These are phyloP conservation scores for Lathyrus aphaca DNA, from an alignment of 306 rosid genomes.

Conservation along the genomic window DNA sequence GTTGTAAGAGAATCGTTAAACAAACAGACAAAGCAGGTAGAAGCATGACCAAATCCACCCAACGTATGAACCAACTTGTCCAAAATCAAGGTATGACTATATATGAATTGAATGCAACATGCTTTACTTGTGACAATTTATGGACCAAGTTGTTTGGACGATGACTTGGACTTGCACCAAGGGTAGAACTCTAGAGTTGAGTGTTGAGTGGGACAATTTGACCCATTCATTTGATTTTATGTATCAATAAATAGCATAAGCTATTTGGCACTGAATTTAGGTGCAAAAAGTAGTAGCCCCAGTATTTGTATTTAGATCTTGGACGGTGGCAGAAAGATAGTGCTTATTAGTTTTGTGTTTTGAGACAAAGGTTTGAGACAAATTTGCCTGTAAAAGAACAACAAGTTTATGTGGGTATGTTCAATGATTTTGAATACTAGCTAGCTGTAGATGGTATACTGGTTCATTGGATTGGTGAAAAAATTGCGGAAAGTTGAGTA, in stretches of 20 bases:
- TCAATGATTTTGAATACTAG: neutral
- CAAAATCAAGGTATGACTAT: neutral
- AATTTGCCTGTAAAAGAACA: neutral
- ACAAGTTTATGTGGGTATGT: neutral
- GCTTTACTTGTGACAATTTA: slow-evolving; percentile 6
- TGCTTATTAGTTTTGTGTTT: neutral
- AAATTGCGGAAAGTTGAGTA: neutral
- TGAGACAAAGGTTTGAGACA: neutral
- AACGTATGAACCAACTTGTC: slow-evolving; percentile 11
- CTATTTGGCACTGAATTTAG: slow-evolving; percentile 36
- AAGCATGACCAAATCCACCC: slow-evolving; percentile 12
- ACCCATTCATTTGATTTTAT: slow-evolving; percentile 18
- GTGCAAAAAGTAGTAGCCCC: slow-evolving; percentile 12
- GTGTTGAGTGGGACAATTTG: slow-evolving; percentile 28
- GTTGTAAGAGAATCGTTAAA: neutral
- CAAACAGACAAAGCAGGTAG: neutral
- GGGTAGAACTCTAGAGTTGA: neutral
- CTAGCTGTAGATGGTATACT: neutral
- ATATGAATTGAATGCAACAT: slow-evolving; percentile 11
- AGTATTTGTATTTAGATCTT: neutral
- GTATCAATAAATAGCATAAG: neutral
- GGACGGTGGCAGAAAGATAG: slow-evolving; percentile 15
- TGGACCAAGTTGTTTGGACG: slow-evolving; percentile 12
- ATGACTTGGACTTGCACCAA: neutral
- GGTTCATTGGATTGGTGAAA: slow-evolving; percentile 8